phyloP scores from a whole-genome alignment of 306 rosid species.

The Neltuma alba region DNA sequence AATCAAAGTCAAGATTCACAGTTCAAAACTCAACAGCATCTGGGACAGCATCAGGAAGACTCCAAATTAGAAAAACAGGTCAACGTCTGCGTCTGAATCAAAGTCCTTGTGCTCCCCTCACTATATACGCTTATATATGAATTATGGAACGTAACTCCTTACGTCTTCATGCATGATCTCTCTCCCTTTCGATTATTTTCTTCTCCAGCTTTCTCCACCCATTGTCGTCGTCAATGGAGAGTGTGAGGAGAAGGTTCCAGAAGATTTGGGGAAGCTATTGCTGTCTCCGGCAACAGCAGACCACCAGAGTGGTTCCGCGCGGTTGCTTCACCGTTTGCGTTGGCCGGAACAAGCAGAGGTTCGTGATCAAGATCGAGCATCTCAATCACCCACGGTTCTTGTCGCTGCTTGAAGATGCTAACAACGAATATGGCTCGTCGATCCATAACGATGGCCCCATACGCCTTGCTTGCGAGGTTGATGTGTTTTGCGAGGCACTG shows the following conservation, averaged over 20 bases:
- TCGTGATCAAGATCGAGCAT: slow-evolving; percentile 49
- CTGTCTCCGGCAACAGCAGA: not conserved
- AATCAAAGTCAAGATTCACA: too few species aligned
- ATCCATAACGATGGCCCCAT: slow-evolving; percentile 63
- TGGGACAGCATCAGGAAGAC: too few species aligned
- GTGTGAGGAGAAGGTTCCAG: not conserved
- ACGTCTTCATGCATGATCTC: not conserved
- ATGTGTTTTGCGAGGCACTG: slow-evolving; percentile 53
- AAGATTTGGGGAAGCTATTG: not conserved
- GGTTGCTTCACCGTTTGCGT: slow-evolving; percentile 39
- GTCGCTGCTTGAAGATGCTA: slow-evolving; percentile 65
- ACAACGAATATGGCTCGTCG: slow-evolving; percentile 56
- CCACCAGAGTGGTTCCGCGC: not conserved
- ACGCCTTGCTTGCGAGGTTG: slow-evolving; percentile 70
- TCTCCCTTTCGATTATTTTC: not conserved
- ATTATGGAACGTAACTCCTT: too few species aligned
- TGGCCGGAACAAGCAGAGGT: slow-evolving; percentile 58
- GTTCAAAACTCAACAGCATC: too few species aligned
- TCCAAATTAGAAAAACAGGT: not conserved
- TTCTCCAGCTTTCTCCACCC: not conserved
- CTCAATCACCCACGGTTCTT: slow-evolving; percentile 65
- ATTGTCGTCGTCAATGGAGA: not conserved
- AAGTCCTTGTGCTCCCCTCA: not conserved
- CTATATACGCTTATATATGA: not conserved
- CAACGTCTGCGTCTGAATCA: not conserved